Base-by-base conservation (phyloP, 768 basidiomycete species). In the Clitopilus passeckerianus region DNA sequence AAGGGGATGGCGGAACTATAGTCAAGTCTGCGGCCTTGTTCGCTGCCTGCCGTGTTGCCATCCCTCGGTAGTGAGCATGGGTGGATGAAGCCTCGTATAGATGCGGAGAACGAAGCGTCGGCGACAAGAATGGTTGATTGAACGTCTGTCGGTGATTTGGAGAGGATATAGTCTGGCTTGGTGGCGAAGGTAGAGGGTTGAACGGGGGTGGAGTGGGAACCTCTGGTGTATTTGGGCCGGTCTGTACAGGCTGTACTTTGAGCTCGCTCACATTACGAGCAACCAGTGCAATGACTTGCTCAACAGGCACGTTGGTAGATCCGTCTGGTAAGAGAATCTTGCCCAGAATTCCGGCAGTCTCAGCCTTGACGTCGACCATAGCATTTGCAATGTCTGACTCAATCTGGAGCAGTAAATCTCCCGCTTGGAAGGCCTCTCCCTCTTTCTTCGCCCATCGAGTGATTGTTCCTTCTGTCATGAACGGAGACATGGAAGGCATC, bases 401-500 rank as follows among this genome's bases (percentile, higher is more conserved):
- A 63, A 93, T 88, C 73, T 92, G 86, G 34, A 93, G 78, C 57
- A 93, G 71, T 23, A 91, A 83, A 54, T 93, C 90, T 7, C 91
- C 91, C 20, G 84, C 76, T 10, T 72, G 66, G 65, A 91, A 93
- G 2, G 82, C 68, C 56, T 91, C 89, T 0, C 90, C 91, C 68
- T 90, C 90, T 60, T 77, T 80, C 74, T 86, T 86, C 73, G 86
- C 91, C 91, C 93, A 94, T 5, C 77, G 79, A 10, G 86, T 77
- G 59, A 95, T 86, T 0, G 86, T 90, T 27, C 91, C 92, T 69
- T 90, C 87, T 1, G 88, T 91, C 87, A 94, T 91, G 22, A 90
- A 88, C n/a, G 90, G 91, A 7, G 87, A 91, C 89, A 95, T 88
- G 57, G 90, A 89, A 33, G 93, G 92, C 90, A 94, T 93, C 64